Evolutionary conservation across 2,329 filamentous ascomycete genomes (phyloP), one percentile per base, ranked within the genome.

Genomic region (Pseudonectria buxi): DNA sequence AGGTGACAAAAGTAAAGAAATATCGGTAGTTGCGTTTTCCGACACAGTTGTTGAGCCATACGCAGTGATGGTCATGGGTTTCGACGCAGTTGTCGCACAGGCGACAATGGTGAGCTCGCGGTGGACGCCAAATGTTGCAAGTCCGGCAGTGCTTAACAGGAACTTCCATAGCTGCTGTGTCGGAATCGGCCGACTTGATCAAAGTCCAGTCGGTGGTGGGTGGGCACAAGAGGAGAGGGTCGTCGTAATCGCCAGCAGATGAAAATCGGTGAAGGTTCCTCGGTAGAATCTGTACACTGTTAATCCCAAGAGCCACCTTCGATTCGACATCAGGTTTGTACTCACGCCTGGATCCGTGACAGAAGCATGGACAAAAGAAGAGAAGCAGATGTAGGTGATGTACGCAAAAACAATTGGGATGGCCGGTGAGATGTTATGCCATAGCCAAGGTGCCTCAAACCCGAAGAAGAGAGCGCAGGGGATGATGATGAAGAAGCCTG

Each of bases 31-130:
- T 98, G 52, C 92, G 86, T 47, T 90, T 83, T 28, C 92, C 92
- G 32, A 98, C 83, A 48, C 92, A 98, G 60, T 98, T 98, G 65
- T 98, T 98, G 45, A 98, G 76, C 92, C 92, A 98, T 12, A 96
- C 89, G 55, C 92, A 98, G 63, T 98, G 92, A 56, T 98, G 92
- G 55, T 98, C 92, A 49, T 95, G 87, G 0, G 88, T 95, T 62
- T 98, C 92, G 41, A 98, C 78, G 59, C 92, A 98, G 60, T 94
- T 95, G 63, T 98, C 90, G 64, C 92, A 98, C 18, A 95, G 75
- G 38, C 92, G 85, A 63, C 92, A 98, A 64, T 98, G 92, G 57
- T 98, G 94, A 39, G 87, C 88, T 39, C 92, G 85, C 18, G 90
- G 89, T 25, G 92, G 92, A 3, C 92, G 84, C 92, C 92, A 98